Base-by-base conservation (phyloP, 176 grass and related monocot species). In the Ensete ventricosum region DNA sequence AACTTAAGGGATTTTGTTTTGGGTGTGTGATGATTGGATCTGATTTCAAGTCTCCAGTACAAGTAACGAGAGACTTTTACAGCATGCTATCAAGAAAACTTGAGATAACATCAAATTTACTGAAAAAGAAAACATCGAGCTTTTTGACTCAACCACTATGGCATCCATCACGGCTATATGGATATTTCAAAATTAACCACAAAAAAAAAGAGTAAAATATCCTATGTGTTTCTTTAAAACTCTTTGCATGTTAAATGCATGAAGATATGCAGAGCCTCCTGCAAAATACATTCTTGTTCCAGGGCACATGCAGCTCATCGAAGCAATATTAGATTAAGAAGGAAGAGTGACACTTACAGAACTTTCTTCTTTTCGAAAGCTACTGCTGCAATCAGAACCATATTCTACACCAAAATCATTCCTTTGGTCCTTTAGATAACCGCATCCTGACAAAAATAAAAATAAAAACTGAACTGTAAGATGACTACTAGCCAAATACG, bases 391-490 rank as follows among this genome's bases (percentile, higher is more conserved):
- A 76, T 43, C 29, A 64, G 58, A 53, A 64, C 51, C 55, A 13
- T 68, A 27, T 62, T 52, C n/a, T 26, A 27, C 43, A 0, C 14
- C 48, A 16, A 50, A 50, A 50, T 20, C 27, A 59, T 79, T 55
- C 14, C 53, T 69, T 70, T 53, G 68, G 53, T 23, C 49, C 48
- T 64, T 73, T 53, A 73, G 20, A 24, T 80, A 70, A 24, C 53
- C 49, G 21, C 29, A 53, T n/a, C 78, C 78, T 80, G 69, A 52
- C 53, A 52, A 11, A 14, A n/a, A n/a, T n/a, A n/a, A 74, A 74
- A 13, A n/a, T 1, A 10, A 10, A 74, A 74, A 13, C 51, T 16
- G n/a, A 27, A 10, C 57, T 50, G 34, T 52, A 19, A 65, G 11
- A 65, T 24, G 48, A 50, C 13, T 50, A 50, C 17, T 51, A 70